Evolutionary conservation across 2,329 filamentous ascomycete genomes (phyloP), one percentile per base, ranked within the genome.

Genomic region (Cordyceps cicadae): DNA sequence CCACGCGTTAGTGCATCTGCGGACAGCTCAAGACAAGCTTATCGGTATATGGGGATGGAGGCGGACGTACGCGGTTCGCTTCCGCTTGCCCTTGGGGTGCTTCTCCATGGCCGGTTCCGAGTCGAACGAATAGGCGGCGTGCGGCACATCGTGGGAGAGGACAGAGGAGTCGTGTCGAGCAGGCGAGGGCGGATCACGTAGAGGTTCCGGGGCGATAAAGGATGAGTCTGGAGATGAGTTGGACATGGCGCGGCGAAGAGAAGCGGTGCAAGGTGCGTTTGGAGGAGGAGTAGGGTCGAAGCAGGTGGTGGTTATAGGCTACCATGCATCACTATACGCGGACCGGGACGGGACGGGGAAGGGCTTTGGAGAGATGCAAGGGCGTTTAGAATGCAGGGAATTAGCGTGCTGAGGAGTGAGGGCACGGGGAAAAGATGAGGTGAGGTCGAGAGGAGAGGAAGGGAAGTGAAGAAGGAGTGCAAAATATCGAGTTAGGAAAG

Each of bases 21-120:
- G 45, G 9, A 34, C 15, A 54, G 24, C 14, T 50, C n/a, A 24
- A 54, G 19, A 26, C 19, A 19, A n/a, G 29, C 24, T 11, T 37
- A 15, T 5, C 4, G 14, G 9, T 15, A 12, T 19, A 4, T 19
- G 12, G 24, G 5, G 3, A 46, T 3, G n/a, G 17, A 46, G 24
- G 32, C 17, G 29, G 29, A 78, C 81, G 68, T 81, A 87, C 84
- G 81, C 81, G 62, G 84, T 87, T 64, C 84, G 75, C 72, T 86
- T 87, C 74, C 84, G 77, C 76, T 83, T 85, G 65, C 78, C 80
- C 73, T 83, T 84, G 64, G 82, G 81, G 64, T 84, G 82, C 65
- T 75, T 76, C 64, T 76, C 74, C 9, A 62, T 63, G 17, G 70
- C 65, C 9, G 65, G 56, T 19, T 61, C 63, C 57, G 39, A 56